These are phyloP conservation scores for Sphagnum tenellum DNA, from an alignment of 225 moss, liverwort and hornwort species.

Conservation along the genomic window DNA sequence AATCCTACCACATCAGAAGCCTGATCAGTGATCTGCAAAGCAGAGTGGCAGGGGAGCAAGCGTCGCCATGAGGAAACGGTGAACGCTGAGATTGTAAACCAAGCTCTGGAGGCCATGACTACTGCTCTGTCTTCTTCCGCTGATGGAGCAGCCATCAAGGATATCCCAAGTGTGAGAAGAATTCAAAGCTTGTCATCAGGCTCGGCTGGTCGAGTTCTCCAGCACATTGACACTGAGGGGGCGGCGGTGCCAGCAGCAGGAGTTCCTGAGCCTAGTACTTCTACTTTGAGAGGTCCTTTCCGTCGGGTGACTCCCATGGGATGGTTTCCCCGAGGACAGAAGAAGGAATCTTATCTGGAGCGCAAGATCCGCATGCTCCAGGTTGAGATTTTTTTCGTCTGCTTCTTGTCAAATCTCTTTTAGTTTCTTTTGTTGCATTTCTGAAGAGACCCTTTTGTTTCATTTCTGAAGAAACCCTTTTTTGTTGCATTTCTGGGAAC, in stretches of 20 bases:
- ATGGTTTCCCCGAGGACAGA: constrained; percentile 35
- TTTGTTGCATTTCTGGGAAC: background rate
- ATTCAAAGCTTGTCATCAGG: constrained; percentile 2
- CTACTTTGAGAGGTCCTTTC: constrained; percentile 11
- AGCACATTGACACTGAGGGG: constrained; percentile 1
- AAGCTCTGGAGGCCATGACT: constrained; percentile 3
- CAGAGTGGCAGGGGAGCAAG: constrained; percentile 1
- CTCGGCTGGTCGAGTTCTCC: constrained; percentile 20
- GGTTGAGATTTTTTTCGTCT: constrained; percentile 4
- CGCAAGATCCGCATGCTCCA: constrained; percentile 35
- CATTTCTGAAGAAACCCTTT: background rate
- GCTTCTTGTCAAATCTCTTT: no score
- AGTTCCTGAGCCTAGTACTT: constrained; percentile 13
- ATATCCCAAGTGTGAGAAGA: constrained; percentile 10
- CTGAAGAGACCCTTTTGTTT: background rate
- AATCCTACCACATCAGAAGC: no score
- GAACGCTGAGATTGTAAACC: constrained; percentile 3
- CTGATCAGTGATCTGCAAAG: no score
- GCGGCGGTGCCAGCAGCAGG: constrained; percentile 1
- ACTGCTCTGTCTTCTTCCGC: constrained; percentile 7
- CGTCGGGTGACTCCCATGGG: constrained; percentile 23
- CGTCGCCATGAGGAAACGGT: constrained; percentile 8
- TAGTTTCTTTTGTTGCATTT: background rate
- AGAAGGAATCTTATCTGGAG: constrained; percentile 30
- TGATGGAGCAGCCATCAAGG: background rate